phyloP scores from a whole-genome alignment of 106 monocot species.

The Platanthera zijinensis region DNA sequence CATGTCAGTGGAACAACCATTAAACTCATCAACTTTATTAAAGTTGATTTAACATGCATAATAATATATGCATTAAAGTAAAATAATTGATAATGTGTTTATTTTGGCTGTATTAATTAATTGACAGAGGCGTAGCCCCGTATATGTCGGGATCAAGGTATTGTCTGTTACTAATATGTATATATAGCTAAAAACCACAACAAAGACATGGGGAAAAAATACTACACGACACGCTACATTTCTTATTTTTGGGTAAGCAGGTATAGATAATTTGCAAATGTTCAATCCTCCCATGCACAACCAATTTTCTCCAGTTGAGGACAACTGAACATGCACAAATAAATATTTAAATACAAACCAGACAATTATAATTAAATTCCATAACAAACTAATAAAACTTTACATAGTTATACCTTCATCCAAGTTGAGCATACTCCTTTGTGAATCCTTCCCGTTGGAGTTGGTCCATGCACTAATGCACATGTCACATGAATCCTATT shows the following conservation, averaged over 20 bases:
- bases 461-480: conserved; percentile 64
- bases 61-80: no score
- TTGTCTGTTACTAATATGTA: no score
- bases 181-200: not conserved
- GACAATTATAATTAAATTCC: not conserved
- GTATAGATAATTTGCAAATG: not conserved
- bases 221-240: not conserved
- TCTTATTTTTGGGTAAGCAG: not conserved
- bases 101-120: not conserved
- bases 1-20: no score
- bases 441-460: conserved; percentile 92
- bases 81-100: no score
- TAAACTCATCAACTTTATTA: no score
- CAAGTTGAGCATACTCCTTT: conserved; percentile 96
- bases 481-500: conserved; percentile 96
- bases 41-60: no score
- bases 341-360: not conserved
- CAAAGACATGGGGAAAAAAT: no score
- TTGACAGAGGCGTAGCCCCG: not conserved
- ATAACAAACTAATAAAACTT: not conserved
- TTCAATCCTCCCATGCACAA: not conserved
- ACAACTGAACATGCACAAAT: not conserved
- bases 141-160: no score
- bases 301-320: not conserved
- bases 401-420: conserved; percentile 71